Conservation (phyloP, 352 stramenopile genomes). For the Phytophthora cactorum region DNA sequence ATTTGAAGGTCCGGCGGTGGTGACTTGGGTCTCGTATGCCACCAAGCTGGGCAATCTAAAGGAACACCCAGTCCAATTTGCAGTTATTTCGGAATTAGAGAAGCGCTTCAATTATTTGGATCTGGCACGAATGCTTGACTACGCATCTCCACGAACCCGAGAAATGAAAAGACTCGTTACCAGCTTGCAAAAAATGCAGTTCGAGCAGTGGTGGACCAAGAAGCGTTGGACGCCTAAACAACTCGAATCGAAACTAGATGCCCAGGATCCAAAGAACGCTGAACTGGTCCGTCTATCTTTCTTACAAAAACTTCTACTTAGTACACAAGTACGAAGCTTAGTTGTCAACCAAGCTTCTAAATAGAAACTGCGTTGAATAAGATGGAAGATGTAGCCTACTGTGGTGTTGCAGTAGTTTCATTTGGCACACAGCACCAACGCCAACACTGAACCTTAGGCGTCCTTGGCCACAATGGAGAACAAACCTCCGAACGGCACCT, state of each 20-base stretch:
- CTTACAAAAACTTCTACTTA: not conserved
- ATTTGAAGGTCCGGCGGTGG: not conserved
- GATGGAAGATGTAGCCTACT: no score
- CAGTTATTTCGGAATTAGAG: not conserved
- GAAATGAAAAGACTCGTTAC: not conserved
- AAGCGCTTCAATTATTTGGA: not conserved
- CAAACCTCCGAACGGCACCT: conserved; percentile 16
- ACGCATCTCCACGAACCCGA: not conserved
- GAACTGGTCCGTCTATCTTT: not conserved
- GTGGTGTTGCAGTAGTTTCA: no score
- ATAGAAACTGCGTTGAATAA: no score
- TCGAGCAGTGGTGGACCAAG: conserved; percentile 2
- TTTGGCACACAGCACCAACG: no score
- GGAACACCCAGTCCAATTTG: not conserved
- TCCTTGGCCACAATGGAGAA: conserved; percentile 25
- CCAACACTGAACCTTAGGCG: no score
- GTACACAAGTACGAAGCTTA: no score
- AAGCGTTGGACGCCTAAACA: not conserved
- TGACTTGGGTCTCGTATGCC: conserved; percentile 4
- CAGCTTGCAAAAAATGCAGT: conserved; percentile 3
- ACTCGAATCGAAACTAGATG: not conserved
- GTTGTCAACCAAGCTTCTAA: no score
- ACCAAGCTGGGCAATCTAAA: not conserved
- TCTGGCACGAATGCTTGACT: not conserved
- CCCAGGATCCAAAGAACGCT: no score